Percentiles rank a stretch among this genome's conserved stretches.
Evolutionary conservation across 192 early-diverging fungal species (phyloP).

Genomic region (Coemansia sp.): DNA sequence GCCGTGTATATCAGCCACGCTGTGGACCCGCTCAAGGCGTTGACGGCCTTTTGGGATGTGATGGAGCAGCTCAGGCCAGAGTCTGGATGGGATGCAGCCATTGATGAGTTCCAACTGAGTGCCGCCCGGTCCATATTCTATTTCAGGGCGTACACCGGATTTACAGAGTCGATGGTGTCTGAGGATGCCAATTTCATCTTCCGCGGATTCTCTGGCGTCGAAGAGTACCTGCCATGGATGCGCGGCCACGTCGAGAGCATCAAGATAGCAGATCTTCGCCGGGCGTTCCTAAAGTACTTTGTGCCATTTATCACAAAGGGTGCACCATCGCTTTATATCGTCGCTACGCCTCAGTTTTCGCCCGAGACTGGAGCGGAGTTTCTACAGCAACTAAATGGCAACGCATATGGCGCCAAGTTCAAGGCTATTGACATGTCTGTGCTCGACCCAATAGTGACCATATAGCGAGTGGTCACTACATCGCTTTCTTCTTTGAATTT

Average conservation of each 20-base stretch:
- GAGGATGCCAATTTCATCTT: conserved; percentile 41
- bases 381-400: conserved; percentile 23
- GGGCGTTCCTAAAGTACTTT: conserved; percentile 33
- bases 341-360: conserved; percentile 37
- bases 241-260: conserved; percentile 40
- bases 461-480: conserved; percentile 11
- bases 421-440: conserved; percentile 30
- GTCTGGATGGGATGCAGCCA: conserved; percentile 29
- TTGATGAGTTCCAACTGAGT: conserved; percentile 49
- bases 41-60: conserved; percentile 47
- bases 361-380: conserved; percentile 21
- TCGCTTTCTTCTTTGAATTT: background rate
- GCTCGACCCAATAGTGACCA: conserved; percentile 33
- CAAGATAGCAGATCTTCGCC: conserved; percentile 35
- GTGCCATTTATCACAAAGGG: conserved; percentile 35
- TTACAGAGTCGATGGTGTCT: conserved; percentile 22
- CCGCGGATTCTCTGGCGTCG: conserved; percentile 35
- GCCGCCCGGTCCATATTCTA: conserved; percentile 38
- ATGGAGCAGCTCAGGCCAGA: conserved; percentile 28
- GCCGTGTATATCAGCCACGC: conserved; percentile 55
- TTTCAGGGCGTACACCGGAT: conserved; percentile 25
- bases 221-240: conserved; percentile 45
- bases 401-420: conserved; percentile 37
- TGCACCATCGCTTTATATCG: conserved; percentile 28
- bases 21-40: conserved; percentile 42